A percentile compares a stretch with the other conserved stretches of the same genome.
These are phyloP conservation scores for Globisporangium middletonii DNA, from an alignment of 352 stramenopile genomes.

Conservation along the genomic window DNA sequence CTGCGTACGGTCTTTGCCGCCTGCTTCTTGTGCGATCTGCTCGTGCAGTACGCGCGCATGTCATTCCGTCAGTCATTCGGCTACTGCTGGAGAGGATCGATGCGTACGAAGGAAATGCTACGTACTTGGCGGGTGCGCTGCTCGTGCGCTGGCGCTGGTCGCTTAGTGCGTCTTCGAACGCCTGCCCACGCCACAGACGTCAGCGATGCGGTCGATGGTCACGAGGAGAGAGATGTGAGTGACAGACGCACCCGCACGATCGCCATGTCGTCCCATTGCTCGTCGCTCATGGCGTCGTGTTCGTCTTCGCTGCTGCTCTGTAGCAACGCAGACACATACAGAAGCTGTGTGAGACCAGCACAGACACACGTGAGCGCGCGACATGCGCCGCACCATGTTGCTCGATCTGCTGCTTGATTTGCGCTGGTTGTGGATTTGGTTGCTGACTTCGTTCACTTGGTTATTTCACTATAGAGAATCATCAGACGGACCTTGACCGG, in stretches of 20 bases:
- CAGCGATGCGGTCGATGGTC: not conserved
- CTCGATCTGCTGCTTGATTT: too few relatives aligned
- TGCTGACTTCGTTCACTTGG: too few relatives aligned
- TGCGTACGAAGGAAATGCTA: not conserved
- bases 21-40: constrained; percentile 17
- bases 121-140: constrained; percentile 1
- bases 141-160: constrained; percentile 26
- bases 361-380: too few relatives aligned
- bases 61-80: too few relatives aligned
- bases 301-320: constrained; percentile 44
- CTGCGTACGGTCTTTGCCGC: constrained; percentile 11
- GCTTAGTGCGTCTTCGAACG: constrained; percentile 62
- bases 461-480: too few relatives aligned
- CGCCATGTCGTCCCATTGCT: constrained; percentile 81
- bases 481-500: too few relatives aligned
- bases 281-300: constrained; percentile 21
- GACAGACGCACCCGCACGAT: constrained; percentile 48
- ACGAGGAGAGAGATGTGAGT: not conserved
- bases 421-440: too few relatives aligned
- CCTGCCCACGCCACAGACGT: constrained; percentile 21
- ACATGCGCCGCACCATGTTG: too few relatives aligned
- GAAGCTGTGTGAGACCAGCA: too few relatives aligned
- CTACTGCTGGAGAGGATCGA: not conserved
- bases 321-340: not conserved
- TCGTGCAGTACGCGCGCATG: not conserved